Conservation (phyloP, 176 grass and related monocot species). For the Triticum aestivum region DNA sequence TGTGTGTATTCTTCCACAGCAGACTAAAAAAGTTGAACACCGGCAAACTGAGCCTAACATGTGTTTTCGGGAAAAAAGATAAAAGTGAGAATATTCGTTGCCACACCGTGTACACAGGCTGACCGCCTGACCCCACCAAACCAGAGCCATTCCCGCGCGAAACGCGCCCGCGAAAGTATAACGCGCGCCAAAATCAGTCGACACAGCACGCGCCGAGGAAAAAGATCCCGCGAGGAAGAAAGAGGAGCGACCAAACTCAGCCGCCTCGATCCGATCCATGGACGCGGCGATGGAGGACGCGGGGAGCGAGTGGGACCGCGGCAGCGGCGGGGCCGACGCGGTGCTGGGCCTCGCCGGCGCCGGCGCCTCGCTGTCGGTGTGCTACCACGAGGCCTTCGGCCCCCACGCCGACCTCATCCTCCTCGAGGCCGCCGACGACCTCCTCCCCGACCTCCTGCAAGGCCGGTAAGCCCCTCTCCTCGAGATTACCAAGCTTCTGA, state of each 20-base stretch:
- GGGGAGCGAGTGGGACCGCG: conserved; percentile 24
- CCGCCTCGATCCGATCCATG: conserved; percentile 16
- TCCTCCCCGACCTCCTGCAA: conserved; percentile 67
- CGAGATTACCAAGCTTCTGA: neutral
- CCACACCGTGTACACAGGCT: neutral
- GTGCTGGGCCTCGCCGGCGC: conserved; percentile 45
- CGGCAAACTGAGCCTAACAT: no score
- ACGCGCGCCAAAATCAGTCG: conserved; percentile 28
- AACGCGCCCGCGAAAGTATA: neutral
- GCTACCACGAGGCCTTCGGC: conserved; percentile 76
- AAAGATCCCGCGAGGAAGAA: neutral
- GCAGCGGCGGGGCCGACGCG: conserved; percentile 57
- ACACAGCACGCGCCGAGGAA: neutral
- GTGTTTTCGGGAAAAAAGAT: no score
- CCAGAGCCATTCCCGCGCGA: conserved; percentile 38
- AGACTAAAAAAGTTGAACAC: no score
- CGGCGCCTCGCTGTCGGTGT: conserved; percentile 56
- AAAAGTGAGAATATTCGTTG: no score
- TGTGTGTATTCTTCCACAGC: no score
- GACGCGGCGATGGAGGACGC: conserved; percentile 33
- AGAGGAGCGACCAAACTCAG: neutral
- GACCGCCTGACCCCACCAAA: neutral
- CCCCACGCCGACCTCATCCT: conserved; percentile 71
- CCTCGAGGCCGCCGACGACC: conserved; percentile 67
- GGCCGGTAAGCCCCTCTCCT: conserved; percentile 45